A percentile compares a stretch with the other conserved stretches of the same genome.
These are phyloP conservation scores for Ustilago curta DNA, from an alignment of 1,284 basidiomycete genomes.

Conservation along the genomic window DNA sequence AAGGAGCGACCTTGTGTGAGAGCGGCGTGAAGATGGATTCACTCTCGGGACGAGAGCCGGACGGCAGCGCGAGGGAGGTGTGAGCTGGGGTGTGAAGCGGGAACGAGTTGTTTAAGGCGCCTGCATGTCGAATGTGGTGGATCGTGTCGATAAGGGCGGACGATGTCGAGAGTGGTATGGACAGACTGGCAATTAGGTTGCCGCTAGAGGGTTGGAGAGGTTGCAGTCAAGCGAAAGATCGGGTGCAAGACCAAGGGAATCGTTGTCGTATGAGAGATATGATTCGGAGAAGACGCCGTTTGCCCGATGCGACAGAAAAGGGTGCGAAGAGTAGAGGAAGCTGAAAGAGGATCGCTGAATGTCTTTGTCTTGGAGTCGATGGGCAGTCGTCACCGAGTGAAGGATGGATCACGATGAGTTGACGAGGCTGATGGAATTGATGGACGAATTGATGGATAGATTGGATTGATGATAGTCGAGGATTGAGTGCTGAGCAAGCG, in stretches of 20 bases:
- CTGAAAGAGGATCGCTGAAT: neutral
- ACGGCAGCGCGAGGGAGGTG: slow-evolving; percentile 14
- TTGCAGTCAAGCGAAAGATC: no score
- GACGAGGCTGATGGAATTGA: neutral
- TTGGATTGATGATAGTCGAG: slow-evolving; percentile 8
- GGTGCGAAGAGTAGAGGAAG: neutral
- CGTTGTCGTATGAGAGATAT: neutral
- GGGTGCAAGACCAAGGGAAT: neutral
- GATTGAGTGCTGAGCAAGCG: neutral
- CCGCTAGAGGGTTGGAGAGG: neutral
- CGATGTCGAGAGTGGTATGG: neutral
- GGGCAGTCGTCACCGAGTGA: neutral
- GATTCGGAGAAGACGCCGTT: neutral
- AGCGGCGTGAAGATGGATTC: neutral
- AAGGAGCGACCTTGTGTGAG: neutral
- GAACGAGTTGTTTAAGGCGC: slow-evolving; percentile 14
- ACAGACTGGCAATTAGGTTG: neutral
- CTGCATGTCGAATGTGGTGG: slow-evolving; percentile 21
- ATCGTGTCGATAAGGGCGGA: neutral
- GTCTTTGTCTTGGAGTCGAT: neutral
- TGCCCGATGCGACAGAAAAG: neutral
- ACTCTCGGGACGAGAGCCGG: slow-evolving; percentile 7
- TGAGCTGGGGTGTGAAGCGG: slow-evolving; percentile 12
- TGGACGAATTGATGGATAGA: no score
- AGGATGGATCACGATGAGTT: no score